Conservation (phyloP, 768 basidiomycete species). For the Suillus subalutaceus region DNA sequence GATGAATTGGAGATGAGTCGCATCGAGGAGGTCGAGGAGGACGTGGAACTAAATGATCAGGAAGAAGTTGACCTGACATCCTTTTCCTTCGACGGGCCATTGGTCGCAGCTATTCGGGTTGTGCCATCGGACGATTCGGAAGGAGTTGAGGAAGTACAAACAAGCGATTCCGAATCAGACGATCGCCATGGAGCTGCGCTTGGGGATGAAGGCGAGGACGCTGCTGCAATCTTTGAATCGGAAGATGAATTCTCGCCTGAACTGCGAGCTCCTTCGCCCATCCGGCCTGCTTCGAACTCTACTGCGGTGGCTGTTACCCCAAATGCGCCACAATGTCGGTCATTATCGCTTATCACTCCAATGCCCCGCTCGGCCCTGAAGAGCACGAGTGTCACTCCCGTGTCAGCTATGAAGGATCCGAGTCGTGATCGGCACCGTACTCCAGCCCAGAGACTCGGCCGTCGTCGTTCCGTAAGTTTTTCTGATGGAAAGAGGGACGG, state of each 20-base stretch:
- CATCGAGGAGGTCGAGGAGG: conserved; percentile 52
- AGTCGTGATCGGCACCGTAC: conserved; percentile 53
- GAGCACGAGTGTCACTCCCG: conserved; percentile 53
- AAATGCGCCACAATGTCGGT: conserved; percentile 17
- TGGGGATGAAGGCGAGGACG: conserved; percentile 14
- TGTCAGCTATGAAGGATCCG: conserved; percentile 59
- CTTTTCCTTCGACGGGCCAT: conserved; percentile 70
- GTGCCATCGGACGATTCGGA: conserved; percentile 43
- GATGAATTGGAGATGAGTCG: conserved; percentile 31
- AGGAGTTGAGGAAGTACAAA: conserved; percentile 40
- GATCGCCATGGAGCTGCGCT: conserved; percentile 22
- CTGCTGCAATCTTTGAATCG: conserved; percentile 24
- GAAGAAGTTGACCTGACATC: conserved; percentile 71
- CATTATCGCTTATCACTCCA: conserved; percentile 21
- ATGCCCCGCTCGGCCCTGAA: conserved; percentile 45
- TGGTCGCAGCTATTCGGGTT: conserved; percentile 52
- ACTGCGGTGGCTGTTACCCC: conserved; percentile 24
- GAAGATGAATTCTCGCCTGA: conserved; percentile 42
- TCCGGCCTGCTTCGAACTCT: background rate
- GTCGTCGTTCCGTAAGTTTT: conserved; percentile 92
- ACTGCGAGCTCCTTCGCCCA: conserved; percentile 9
- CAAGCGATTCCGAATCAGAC: conserved; percentile 43
- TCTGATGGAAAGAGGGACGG: conserved; percentile 92
- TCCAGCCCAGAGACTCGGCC: conserved; percentile 50
- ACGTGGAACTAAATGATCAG: conserved; percentile 50